Percentiles rank a stretch among this genome's conserved stretches.
phyloP scores from a whole-genome alignment of 2,329 filamentous ascomycete species.

The Aspergillus neoniger region DNA sequence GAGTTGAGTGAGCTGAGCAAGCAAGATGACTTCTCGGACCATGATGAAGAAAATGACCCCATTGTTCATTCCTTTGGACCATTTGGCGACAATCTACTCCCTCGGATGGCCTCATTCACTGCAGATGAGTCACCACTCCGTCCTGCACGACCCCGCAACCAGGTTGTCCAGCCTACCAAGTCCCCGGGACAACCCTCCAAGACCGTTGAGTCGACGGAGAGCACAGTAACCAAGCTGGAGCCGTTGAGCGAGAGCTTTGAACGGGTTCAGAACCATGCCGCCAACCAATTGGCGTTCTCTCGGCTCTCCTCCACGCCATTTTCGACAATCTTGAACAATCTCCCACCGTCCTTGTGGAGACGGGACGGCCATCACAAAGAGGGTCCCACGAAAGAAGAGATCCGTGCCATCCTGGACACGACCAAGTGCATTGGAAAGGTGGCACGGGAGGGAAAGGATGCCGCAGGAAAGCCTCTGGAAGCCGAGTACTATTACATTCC shows the following conservation, averaged over 20 bases:
- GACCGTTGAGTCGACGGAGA: slow-evolving; percentile 19
- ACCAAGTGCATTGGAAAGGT: slow-evolving; percentile 86
- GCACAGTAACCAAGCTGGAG: slow-evolving; percentile 22
- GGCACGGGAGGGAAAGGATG: slow-evolving; percentile 87
- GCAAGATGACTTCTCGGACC: slow-evolving; percentile 70
- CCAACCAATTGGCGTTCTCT: slow-evolving; percentile 95
- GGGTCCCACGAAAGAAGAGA: slow-evolving; percentile 60
- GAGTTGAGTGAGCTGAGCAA: slow-evolving; percentile 40
- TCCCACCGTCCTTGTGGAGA: slow-evolving; percentile 65
- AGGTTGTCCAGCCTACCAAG: slow-evolving; percentile 35
- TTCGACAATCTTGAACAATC: slow-evolving; percentile 82
- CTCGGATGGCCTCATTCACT: slow-evolving; percentile 75
- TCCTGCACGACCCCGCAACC: slow-evolving; percentile 34
- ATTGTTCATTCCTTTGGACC: slow-evolving; percentile 90
- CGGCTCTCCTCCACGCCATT: slow-evolving; percentile 88
- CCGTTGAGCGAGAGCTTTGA: slow-evolving; percentile 31
- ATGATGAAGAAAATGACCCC: slow-evolving; percentile 92
- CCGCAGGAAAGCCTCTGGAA: slow-evolving; percentile 87
- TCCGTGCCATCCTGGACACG: slow-evolving; percentile 71
- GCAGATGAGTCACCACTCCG: slow-evolving; percentile 64
- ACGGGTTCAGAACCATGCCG: slow-evolving; percentile 71
- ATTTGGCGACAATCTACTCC: slow-evolving; percentile 82
- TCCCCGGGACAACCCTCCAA: slow-evolving; percentile 32
- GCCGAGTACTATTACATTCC: slow-evolving; percentile 97
- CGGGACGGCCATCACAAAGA: slow-evolving; percentile 49